Percentiles rank a stretch among this genome's conserved stretches.
phyloP scores from a whole-genome alignment of 2,329 filamentous ascomycete genomes.

The Fusarium xyrophilum region DNA sequence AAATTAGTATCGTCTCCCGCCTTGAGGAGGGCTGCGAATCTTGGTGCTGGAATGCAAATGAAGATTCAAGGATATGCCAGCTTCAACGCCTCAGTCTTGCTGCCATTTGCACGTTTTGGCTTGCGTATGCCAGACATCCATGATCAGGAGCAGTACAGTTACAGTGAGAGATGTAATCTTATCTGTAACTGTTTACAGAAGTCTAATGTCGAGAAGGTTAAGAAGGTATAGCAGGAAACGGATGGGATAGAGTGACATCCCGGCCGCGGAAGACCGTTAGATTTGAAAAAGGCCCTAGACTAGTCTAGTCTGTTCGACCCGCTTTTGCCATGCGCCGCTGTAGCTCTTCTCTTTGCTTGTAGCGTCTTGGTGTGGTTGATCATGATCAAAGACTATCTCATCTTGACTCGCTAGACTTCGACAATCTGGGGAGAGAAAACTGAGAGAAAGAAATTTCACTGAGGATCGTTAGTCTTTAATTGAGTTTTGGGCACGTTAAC shows the following conservation, averaged over 20 bases:
- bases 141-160: background rate
- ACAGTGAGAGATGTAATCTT: background rate
- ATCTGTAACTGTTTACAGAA: background rate
- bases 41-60: conserved; percentile 11
- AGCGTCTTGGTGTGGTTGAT: conserved; percentile 3
- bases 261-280: conserved; percentile 18
- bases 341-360: background rate
- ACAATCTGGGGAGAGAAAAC: conserved; percentile 1
- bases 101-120: background rate
- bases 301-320: background rate
- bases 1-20: background rate
- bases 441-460: background rate
- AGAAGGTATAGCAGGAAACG: background rate
- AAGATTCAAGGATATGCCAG: background rate
- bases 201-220: background rate
- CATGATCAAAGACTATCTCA: conserved; percentile 1
- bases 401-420: conserved; percentile 5
- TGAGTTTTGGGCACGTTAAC: conserved; percentile 3
- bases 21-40: background rate
- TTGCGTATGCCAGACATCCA: background rate
- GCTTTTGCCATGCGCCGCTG: conserved; percentile 23
- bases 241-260: conserved; percentile 10
- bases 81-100: background rate
- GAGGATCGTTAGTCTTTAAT: background rate
- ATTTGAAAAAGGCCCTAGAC: background rate